Evolutionary conservation across 352 stramenopile genomes (phyloP).

Genomic region (Phytopythium aichiense): DNA sequence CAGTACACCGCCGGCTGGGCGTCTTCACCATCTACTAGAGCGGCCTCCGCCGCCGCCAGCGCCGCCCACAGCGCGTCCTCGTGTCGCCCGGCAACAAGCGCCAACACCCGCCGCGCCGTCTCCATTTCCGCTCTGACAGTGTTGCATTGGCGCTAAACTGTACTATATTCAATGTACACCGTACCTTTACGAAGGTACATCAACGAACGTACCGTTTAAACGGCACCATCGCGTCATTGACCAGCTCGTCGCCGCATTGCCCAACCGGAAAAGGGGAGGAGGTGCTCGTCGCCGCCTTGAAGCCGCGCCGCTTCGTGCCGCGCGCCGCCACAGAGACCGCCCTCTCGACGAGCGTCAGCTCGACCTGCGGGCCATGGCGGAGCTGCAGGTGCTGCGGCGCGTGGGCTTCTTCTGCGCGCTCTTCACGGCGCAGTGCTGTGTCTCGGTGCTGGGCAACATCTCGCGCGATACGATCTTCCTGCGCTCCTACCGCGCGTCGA

Average conservation of each 20-base stretch:
- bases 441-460: constrained; percentile 67
- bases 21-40: background rate
- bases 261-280: background rate
- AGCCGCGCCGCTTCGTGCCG: background rate
- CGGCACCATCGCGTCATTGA: background rate
- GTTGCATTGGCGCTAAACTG: background rate
- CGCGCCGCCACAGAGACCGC: background rate
- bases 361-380: background rate
- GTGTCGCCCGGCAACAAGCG: background rate
- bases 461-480: constrained; percentile 84
- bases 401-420: constrained; percentile 81
- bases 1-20: constrained; percentile 1
- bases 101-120: background rate
- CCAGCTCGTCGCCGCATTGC: background rate
- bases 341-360: background rate
- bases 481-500: constrained; percentile 60
- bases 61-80: constrained; percentile 7
- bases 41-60: background rate
- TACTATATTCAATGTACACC: background rate
- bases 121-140: background rate
- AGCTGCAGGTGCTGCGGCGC: constrained; percentile 30
- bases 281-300: background rate
- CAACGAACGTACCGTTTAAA: too few relatives aligned
- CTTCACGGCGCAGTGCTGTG: constrained; percentile 79
- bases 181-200: background rate